Evolutionary conservation across 2,329 filamentous ascomycete species (phyloP).

Genomic region (Fusarium xylarioides): DNA sequence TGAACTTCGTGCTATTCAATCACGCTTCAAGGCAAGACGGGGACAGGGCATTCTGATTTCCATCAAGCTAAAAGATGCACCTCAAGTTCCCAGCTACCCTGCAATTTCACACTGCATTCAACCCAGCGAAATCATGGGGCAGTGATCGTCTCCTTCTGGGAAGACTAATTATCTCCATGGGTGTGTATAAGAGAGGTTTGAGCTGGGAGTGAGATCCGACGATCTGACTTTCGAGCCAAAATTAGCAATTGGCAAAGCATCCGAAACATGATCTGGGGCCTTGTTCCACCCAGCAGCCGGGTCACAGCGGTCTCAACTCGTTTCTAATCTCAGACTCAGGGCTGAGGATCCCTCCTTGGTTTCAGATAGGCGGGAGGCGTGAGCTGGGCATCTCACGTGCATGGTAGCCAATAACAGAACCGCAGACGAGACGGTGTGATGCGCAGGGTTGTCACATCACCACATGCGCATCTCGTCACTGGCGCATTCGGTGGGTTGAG

Average conservation of each 20-base stretch:
- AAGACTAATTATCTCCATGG: conserved; percentile 17
- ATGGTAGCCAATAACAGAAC: conserved; percentile 35
- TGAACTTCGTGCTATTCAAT: conserved; percentile 19
- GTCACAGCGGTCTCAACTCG: conserved; percentile 38
- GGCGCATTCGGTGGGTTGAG: conserved; percentile 36
- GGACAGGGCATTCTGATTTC: conserved; percentile 15
- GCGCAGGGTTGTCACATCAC: conserved; percentile 43
- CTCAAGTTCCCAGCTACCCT: conserved; percentile 1
- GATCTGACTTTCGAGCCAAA: conserved; percentile 27
- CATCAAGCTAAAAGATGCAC: not conserved
- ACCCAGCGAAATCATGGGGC: not conserved
- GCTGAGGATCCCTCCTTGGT: conserved; percentile 31
- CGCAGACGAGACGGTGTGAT: conserved; percentile 40
- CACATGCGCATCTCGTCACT: conserved; percentile 44
- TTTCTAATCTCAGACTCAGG: conserved; percentile 39
- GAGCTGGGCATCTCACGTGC: conserved; percentile 12
- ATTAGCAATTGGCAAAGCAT: conserved; percentile 37
- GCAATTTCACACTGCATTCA: conserved; percentile 16
- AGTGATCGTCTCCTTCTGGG: conserved; percentile 11
- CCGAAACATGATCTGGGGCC: conserved; percentile 24
- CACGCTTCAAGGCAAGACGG: conserved; percentile 6
- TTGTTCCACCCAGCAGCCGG: conserved; percentile 38
- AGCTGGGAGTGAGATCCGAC: not conserved
- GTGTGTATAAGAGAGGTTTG: conserved; percentile 1
- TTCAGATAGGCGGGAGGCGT: conserved; percentile 41